Percentiles rank a stretch among this genome's conserved stretches.
Conservation (phyloP, 2,329 filamentous ascomycete genomes). For the Akanthomyces dipterigenus region DNA sequence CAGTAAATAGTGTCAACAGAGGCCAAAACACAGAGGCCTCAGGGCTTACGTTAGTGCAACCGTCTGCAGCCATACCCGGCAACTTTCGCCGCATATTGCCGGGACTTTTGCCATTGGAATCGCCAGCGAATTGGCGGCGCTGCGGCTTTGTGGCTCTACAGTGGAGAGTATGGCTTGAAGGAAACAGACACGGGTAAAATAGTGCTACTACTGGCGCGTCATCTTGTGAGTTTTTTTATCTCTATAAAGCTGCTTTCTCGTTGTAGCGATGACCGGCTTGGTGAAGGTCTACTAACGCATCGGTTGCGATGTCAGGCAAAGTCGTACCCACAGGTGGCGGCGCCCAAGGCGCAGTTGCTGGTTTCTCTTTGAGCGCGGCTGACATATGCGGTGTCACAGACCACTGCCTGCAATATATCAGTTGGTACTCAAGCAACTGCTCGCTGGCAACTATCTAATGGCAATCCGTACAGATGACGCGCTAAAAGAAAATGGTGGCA, state of each 20-base stretch:
- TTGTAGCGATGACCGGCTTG: not conserved
- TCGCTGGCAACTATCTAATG: not conserved
- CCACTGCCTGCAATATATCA: conserved; percentile 4
- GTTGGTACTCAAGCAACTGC: not conserved
- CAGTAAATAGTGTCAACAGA: no score
- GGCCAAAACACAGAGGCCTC: no score
- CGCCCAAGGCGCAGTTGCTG: not conserved
- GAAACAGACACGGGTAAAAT: not conserved
- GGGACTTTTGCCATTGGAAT: not conserved
- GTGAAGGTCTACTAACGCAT: not conserved
- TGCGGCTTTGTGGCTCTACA: not conserved
- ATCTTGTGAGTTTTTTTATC: not conserved
- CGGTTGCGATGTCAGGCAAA: not conserved
- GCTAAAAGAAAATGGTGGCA: conserved; percentile 54
- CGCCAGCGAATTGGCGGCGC: not conserved
- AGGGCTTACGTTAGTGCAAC: not conserved
- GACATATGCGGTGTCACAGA: conserved; percentile 1
- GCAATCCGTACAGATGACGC: conserved; percentile 31
- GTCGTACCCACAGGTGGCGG: not conserved
- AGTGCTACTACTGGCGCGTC: not conserved
- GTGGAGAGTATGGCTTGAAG: not conserved
- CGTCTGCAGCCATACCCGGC: not conserved
- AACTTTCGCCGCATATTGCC: not conserved
- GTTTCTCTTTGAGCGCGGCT: not conserved
- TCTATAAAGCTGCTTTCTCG: not conserved